Percentiles rank a stretch among this genome's conserved stretches.
Conservation (phyloP, 495 filamentous ascomycete genomes). For the Letharia columbiana region DNA sequence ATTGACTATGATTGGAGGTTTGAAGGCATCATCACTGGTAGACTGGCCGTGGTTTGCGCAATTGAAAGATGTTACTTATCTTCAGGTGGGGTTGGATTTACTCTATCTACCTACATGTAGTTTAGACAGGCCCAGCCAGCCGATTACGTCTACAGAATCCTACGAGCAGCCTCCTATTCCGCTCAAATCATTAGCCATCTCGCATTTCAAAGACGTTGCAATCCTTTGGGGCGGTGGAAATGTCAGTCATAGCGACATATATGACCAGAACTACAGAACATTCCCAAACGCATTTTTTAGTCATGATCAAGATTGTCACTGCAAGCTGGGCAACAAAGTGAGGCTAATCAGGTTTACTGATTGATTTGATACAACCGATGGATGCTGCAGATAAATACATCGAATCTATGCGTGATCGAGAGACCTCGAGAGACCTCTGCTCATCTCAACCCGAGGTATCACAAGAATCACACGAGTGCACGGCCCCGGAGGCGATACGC, state of each 20-base stretch:
- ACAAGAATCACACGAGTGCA: background rate
- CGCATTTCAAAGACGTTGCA: background rate
- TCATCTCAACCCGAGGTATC: background rate
- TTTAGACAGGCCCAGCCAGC: no score
- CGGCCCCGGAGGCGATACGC: background rate
- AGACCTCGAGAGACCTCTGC: background rate
- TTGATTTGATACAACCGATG: background rate
- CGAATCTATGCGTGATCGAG: background rate
- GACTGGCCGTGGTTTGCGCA: no score
- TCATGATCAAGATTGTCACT: background rate
- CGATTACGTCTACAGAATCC: background rate
- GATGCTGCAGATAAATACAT: background rate
- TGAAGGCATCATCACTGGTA: background rate
- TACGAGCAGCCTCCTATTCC: background rate
- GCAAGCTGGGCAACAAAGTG: background rate
- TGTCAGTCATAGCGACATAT: background rate
- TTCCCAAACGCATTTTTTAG: background rate
- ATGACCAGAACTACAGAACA: background rate
- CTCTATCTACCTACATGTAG: no score
- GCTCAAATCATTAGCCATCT: background rate
- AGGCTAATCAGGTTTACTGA: background rate
- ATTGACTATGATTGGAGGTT: background rate
- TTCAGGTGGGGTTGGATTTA: background rate
- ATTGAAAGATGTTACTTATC: no score
- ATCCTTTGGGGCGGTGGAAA: no score